Percentiles rank a stretch among this genome's conserved stretches.
Evolutionary conservation across 371 early-diverging fungal species (phyloP).

Genomic region (Rhizopus arrhizus): DNA sequence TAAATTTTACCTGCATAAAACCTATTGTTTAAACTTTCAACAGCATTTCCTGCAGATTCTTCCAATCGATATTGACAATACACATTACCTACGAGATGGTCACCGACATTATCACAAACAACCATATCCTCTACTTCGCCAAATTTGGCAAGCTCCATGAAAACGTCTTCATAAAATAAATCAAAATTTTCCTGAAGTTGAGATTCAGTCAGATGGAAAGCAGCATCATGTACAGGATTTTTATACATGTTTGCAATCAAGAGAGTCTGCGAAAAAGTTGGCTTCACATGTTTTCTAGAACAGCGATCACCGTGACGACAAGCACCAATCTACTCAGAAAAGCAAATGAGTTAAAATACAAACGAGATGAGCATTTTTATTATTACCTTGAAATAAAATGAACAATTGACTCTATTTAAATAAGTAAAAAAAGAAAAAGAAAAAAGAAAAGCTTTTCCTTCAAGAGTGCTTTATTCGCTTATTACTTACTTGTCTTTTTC

Average conservation of each 20-base stretch:
- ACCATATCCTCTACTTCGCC: slow-evolving; percentile 96
- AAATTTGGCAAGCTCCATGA: slow-evolving; percentile 93
- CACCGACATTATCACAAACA: slow-evolving; percentile 97
- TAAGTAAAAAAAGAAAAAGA: not conserved
- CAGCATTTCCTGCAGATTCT: slow-evolving; percentile 91
- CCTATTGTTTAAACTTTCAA: slow-evolving; percentile 87
- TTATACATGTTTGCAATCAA: slow-evolving; percentile 93
- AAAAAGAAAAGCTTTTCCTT: too few relatives aligned
- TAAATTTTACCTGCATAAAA: slow-evolving; percentile 82
- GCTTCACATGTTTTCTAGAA: slow-evolving; percentile 96
- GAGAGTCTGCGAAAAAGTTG: slow-evolving; percentile 93
- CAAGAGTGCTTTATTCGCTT: not conserved
- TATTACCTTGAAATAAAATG: slow-evolving; percentile 92
- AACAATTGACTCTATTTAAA: slow-evolving; percentile 86
- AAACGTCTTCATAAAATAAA: slow-evolving; percentile 95
- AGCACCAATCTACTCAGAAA: slow-evolving; percentile 76
- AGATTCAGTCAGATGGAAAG: slow-evolving; percentile 66
- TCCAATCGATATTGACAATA: slow-evolving; percentile 91
- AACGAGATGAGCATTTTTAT: not conserved
- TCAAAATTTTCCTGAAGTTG: slow-evolving; percentile 95
- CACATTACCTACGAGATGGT: slow-evolving; percentile 97
- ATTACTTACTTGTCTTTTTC: slow-evolving; percentile 89
- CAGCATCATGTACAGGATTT: slow-evolving; percentile 88
- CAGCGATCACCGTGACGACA: slow-evolving; percentile 98
- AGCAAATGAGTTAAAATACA: too few relatives aligned